phyloP scores from a whole-genome alignment of 345 rosid genomes.

The Raphanus raphanistrum region DNA sequence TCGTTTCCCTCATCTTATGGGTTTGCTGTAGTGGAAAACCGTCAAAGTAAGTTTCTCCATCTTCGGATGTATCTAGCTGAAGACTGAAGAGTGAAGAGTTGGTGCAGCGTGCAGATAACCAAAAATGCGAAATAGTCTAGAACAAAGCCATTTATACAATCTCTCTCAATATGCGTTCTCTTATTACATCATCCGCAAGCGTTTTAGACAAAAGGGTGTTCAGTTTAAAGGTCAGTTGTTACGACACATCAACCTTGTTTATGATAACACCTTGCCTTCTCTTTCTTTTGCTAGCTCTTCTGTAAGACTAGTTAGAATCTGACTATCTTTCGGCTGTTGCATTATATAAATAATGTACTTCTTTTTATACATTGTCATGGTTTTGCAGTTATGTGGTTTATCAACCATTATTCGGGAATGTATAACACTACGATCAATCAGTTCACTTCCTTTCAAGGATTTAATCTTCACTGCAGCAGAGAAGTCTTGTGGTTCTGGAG shows the following conservation, averaged over 20 bases:
- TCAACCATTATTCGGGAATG: conserved; percentile 94
- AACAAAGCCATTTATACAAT: conserved; percentile 43
- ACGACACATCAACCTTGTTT: neutral
- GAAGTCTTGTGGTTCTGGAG: conserved; percentile 50
- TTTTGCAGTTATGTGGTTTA: conserved; percentile 77
- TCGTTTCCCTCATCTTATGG: conserved; percentile 65
- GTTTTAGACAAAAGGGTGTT: conserved; percentile 54
- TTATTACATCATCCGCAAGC: conserved; percentile 55
- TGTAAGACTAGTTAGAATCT: neutral
- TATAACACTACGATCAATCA: conserved; percentile 66
- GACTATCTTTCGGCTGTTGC: neutral
- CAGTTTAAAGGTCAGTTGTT: conserved; percentile 68
- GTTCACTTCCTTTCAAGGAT: conserved; percentile 89
- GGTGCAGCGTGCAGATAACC: conserved; percentile 41
- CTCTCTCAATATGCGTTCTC: conserved; percentile 60
- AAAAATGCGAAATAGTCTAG: conserved; percentile 36
- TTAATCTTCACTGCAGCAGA: conserved; percentile 64
- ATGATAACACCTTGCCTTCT: neutral
- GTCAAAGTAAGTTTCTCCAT: conserved; percentile 55
- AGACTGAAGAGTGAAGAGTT: too few relatives aligned
- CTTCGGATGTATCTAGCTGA: conserved; percentile 84
- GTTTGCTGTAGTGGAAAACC: conserved; percentile 89
- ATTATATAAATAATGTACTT: neutral
- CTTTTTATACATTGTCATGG: neutral
- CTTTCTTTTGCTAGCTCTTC: too few relatives aligned